phyloP scores from a whole-genome alignment of 192 early-diverging fungal genomes.

The Coemansia sp. region DNA sequence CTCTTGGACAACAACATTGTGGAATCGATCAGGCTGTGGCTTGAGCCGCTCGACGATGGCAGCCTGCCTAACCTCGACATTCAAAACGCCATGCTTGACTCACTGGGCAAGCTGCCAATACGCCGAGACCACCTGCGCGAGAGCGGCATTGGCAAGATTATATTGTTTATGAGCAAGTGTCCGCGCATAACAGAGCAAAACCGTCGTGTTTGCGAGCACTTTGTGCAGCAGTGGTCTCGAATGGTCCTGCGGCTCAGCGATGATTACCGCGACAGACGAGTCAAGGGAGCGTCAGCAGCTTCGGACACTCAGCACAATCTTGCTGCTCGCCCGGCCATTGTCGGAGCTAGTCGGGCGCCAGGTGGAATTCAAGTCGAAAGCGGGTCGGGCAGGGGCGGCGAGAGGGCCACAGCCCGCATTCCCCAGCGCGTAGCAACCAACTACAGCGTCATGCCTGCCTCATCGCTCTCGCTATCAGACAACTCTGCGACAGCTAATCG shows the following conservation, averaged over 20 bases:
- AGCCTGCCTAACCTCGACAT: constrained; percentile 88
- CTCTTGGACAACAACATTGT: constrained; percentile 84
- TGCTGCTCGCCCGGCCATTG: neutral
- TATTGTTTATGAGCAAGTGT: constrained; percentile 88
- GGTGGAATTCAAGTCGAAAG: constrained; percentile 30
- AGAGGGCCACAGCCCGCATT: constrained; percentile 34
- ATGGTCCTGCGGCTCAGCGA: constrained; percentile 77
- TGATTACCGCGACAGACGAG: constrained; percentile 62
- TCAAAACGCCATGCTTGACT: constrained; percentile 73
- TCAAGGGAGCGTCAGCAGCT: constrained; percentile 25
- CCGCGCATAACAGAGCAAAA: constrained; percentile 68
- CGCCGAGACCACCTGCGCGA: constrained; percentile 74
- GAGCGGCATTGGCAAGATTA: constrained; percentile 78
- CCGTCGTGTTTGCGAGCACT: constrained; percentile 71
- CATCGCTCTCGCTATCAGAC: constrained; percentile 13
- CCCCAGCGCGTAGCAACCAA: constrained; percentile 37
- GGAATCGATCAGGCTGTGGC: constrained; percentile 81
- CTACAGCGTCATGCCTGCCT: constrained; percentile 49
- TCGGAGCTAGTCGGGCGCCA: neutral
- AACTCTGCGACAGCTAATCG: constrained; percentile 5
- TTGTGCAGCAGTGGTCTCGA: constrained; percentile 82
- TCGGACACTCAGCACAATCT: constrained; percentile 6
- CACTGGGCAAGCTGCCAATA: constrained; percentile 71
- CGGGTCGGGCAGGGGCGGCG: constrained; percentile 21
- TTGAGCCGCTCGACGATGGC: constrained; percentile 87